Evolutionary conservation across 75 land plant genomes (phyloP).

Genomic region (Isoetes taiwanensis): DNA sequence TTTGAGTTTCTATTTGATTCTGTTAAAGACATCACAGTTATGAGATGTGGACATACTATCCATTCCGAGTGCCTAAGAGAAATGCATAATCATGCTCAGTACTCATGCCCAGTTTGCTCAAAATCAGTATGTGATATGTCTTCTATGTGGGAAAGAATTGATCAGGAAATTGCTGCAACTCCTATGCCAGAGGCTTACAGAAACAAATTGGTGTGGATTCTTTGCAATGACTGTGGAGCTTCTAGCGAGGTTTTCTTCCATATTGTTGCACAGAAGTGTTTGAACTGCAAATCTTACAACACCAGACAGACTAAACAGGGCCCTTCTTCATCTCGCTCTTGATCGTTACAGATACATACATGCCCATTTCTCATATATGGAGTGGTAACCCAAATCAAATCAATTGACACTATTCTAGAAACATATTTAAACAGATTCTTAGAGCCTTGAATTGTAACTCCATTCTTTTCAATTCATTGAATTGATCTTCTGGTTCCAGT

Average conservation of each 20-base stretch:
- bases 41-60: conserved; percentile 94
- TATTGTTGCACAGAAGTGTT: conserved; percentile 72
- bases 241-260: conserved; percentile 57
- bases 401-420: too few relatives aligned
- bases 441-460: too few relatives aligned
- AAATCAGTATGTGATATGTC: conserved; percentile 83
- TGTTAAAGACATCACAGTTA: conserved; percentile 54
- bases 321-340: too few relatives aligned
- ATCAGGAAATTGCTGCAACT: conserved; percentile 73
- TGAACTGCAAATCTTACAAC: conserved; percentile 70
- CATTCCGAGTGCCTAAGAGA: conserved; percentile 68
- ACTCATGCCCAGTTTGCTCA: conserved; percentile 76
- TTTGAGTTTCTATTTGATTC: conserved; percentile 98
- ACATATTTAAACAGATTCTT: too few relatives aligned
- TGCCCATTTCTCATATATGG: too few relatives aligned
- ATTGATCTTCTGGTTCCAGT: too few relatives aligned
- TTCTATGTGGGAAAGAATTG: conserved; percentile 53
- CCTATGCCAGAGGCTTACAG: conserved; percentile 70
- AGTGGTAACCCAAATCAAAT: too few relatives aligned
- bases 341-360: too few relatives aligned
- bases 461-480: too few relatives aligned
- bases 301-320: conserved; percentile 67
- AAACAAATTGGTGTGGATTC: conserved; percentile 78
- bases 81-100: conserved; percentile 71
- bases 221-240: conserved; percentile 79